Evolutionary conservation across 495 filamentous ascomycete genomes (phyloP), one percentile per base, ranked within the genome.

Genomic region (Hypoxylon intermedium): DNA sequence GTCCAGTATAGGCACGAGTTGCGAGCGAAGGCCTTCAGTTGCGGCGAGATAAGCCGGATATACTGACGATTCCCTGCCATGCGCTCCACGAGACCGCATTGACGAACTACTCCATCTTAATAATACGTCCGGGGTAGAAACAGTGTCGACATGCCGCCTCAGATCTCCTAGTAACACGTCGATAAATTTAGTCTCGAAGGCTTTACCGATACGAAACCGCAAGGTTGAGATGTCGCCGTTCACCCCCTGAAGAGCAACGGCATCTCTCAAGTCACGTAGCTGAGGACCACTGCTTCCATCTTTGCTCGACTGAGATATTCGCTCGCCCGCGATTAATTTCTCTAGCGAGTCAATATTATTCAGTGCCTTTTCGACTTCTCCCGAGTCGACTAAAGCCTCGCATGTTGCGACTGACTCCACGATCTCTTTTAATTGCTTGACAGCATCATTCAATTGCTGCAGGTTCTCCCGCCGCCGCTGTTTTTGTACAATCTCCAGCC

Each of bases 381-480:
- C 92, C 5, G 81, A 81, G 48, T 97, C 91, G 12, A 97, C 87
- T 20, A 94, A 66, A 40, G 84, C 83, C 60, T 97, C 93, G 60
- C 91, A 96, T 18, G 82, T 79, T 12, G 85, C 81, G 1, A 96
- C 85, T 0, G 85, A 86, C 19, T 91, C 84, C 0, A 96, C 85
- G 38, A 97, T 87, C 43, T 86, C 80, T 51, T 86, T 85, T 31
- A 98, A 81, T 67, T 99, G 94, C 57, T 85, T 83, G 9, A 94
- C 89, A 1, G 94, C 87, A 60, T 91, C 84, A 15, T 89, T 87
- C 9, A 99, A 75, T 69, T 90, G 89, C 41, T 86, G 82, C 11
- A 99, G 75, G 67, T 98, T 99, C 55, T 97, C 91, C 53, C 87
- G 82, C 44, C 90, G 83, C 31, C 89, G 84, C 43, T 89, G 85